Conservation (phyloP, 768 basidiomycete species). For the Hericium rajendrae region DNA sequence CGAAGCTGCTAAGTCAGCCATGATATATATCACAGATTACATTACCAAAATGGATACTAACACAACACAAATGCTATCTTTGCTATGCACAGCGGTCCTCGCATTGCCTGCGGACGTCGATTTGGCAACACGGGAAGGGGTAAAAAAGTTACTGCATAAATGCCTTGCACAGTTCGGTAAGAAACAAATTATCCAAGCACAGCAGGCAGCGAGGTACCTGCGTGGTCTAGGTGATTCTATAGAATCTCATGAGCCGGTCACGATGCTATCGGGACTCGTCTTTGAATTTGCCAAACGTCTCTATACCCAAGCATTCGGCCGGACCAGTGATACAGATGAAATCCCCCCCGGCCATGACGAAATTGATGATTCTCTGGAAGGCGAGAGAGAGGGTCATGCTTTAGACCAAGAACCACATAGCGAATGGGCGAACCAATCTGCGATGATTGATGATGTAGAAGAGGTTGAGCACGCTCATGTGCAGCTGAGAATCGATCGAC, state of each 20-base stretch:
- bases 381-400: neutral
- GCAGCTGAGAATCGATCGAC: neutral
- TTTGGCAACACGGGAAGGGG: too few relatives aligned
- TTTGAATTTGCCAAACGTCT: neutral
- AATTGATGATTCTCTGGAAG: neutral
- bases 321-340: too few relatives aligned
- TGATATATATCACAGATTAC: too few relatives aligned
- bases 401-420: neutral
- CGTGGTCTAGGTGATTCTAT: slow-evolving; percentile 17
- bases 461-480: neutral
- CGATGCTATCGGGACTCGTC: slow-evolving; percentile 14
- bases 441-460: neutral
- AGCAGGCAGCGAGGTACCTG: slow-evolving; percentile 25
- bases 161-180: slow-evolving; percentile 21
- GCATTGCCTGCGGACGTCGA: too few relatives aligned
- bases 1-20: too few relatives aligned
- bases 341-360: too few relatives aligned
- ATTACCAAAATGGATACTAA: too few relatives aligned
- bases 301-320: too few relatives aligned
- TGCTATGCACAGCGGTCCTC: too few relatives aligned
- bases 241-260: slow-evolving; percentile 20
- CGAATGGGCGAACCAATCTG: neutral
- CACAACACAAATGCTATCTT: too few relatives aligned
- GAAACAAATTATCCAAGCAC: slow-evolving; percentile 26
- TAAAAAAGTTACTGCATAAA: slow-evolving; percentile 18